Conservation (phyloP, 768 basidiomycete genomes). For the Boletus coccyginus region DNA sequence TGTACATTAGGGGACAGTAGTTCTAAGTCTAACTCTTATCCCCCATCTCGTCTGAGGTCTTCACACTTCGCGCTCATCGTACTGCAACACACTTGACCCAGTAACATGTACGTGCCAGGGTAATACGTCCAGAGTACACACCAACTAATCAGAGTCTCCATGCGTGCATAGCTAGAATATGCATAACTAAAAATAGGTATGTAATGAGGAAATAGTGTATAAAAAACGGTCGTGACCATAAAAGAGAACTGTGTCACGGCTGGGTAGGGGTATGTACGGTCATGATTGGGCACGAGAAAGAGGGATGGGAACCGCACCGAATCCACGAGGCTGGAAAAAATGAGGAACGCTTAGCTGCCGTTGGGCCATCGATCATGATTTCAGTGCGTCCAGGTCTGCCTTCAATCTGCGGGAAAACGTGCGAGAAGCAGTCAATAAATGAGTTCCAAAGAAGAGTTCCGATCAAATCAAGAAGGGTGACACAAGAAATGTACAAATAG, state of each 20-base stretch:
- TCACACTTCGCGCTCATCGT: no score
- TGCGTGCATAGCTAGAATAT: not conserved
- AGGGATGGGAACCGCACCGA: constrained; percentile 28
- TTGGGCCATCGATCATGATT: constrained; percentile 28
- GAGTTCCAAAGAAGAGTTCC: constrained; percentile 20
- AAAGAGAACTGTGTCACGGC: not conserved
- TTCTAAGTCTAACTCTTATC: no score
- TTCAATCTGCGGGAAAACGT: constrained; percentile 53
- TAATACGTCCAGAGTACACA: constrained; percentile 21
- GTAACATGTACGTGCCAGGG: no score
- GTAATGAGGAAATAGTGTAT: constrained; percentile 26
- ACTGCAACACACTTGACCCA: no score
- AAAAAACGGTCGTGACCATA: constrained; percentile 15
- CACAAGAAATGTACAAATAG: constrained; percentile 20
- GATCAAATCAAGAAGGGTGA: constrained; percentile 13
- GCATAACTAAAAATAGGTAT: constrained; percentile 29
- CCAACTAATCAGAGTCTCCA: constrained; percentile 22
- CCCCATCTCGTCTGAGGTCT: no score
- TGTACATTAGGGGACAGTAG: no score
- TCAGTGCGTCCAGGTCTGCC: constrained; percentile 57
- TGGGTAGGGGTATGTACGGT: constrained; percentile 13
- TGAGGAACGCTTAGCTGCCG: constrained; percentile 5
- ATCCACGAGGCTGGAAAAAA: constrained; percentile 34
- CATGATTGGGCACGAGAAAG: constrained; percentile 20
- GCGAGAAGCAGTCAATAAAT: constrained; percentile 38